Percentiles rank a stretch among this genome's conserved stretches.
phyloP scores from a whole-genome alignment of 2,329 filamentous ascomycete species.

The Didymellaceae sp. region DNA sequence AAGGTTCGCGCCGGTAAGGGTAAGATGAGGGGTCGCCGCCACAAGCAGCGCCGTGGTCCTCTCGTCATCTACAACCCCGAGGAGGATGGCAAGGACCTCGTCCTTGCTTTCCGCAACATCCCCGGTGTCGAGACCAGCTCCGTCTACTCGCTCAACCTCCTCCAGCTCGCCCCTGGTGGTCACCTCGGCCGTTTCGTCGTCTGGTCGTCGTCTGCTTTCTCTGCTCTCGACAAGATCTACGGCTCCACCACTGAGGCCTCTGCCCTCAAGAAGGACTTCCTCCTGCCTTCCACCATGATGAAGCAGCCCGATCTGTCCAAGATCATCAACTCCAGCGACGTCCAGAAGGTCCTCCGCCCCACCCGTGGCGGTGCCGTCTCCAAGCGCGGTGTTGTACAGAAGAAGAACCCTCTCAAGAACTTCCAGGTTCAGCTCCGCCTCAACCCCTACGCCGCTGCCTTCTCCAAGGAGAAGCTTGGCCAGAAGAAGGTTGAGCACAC shows the following conservation, averaged over 20 bases:
- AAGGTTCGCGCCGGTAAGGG: conserved; percentile 99
- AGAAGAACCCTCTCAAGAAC: conserved; percentile 99
- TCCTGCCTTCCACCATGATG: conserved; percentile 90
- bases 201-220: conserved; percentile 97
- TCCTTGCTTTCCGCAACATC: conserved; percentile 97
- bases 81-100: conserved; percentile 91
- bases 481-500: conserved; percentile 68
- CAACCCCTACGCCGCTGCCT: conserved; percentile 95
- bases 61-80: conserved; percentile 97
- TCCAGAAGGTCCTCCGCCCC: conserved; percentile 92
- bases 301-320: conserved; percentile 94
- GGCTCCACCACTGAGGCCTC: conserved; percentile 89
- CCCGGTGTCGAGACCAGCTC: conserved; percentile 96
- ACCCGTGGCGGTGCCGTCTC: conserved; percentile 89
- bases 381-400: conserved; percentile 91
- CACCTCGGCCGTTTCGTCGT: conserved; percentile 99
- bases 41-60: conserved; percentile 96
- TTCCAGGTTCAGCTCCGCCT: conserved; percentile 98
- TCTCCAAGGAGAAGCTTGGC: conserved; percentile 84
- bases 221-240: conserved; percentile 96
- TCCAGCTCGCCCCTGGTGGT: conserved; percentile 98
- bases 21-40: conserved; percentile 94
- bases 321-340: conserved; percentile 98
- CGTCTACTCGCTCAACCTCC: conserved; percentile 94
- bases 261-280: conserved; percentile 98